phyloP scores from a whole-genome alignment of 139 green algal species.

The Coelastrella sp. region DNA sequence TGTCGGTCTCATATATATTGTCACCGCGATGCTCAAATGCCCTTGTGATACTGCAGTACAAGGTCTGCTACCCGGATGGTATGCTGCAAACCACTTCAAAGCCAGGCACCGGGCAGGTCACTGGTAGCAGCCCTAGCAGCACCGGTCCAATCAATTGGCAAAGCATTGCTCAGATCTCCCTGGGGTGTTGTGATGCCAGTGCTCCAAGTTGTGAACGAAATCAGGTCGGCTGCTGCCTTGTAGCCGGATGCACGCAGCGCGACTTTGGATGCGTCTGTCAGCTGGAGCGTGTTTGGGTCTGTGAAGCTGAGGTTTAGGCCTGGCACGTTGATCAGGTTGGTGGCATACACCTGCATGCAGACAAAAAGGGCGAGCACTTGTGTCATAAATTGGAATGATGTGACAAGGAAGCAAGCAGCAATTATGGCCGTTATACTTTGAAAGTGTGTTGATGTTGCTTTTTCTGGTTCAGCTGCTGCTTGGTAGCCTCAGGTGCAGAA shows the following conservation, averaged over 20 bases:
- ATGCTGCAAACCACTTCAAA: too few relatives aligned
- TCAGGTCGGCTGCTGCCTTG: neutral
- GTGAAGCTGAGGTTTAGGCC: constrained; percentile 4
- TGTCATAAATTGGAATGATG: too few relatives aligned
- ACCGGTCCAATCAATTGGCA: constrained; percentile 9
- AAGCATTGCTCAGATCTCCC: neutral
- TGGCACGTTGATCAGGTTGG: constrained; percentile 4
- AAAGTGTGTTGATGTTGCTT: too few relatives aligned
- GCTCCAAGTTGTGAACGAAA: neutral
- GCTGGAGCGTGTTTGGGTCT: neutral
- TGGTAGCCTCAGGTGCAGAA: too few relatives aligned
- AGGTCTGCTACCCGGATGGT: too few relatives aligned
- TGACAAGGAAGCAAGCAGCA: too few relatives aligned
- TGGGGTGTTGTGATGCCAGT: neutral
- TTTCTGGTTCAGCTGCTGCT: too few relatives aligned
- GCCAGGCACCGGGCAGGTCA: too few relatives aligned
- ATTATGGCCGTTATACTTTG: too few relatives aligned
- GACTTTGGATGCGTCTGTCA: neutral
- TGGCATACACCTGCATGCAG: constrained; percentile 1
- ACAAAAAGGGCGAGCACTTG: too few relatives aligned
- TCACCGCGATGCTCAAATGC: neutral
- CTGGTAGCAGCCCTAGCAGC: too few relatives aligned
- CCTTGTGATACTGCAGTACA: too few relatives aligned
- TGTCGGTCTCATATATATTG: neutral
- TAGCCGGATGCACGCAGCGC: neutral